A percentile compares a stretch with the other conserved stretches of the same genome.
Conservation (phyloP, 371 early-diverging fungal species). For the Choanephora cucurbitarum region DNA sequence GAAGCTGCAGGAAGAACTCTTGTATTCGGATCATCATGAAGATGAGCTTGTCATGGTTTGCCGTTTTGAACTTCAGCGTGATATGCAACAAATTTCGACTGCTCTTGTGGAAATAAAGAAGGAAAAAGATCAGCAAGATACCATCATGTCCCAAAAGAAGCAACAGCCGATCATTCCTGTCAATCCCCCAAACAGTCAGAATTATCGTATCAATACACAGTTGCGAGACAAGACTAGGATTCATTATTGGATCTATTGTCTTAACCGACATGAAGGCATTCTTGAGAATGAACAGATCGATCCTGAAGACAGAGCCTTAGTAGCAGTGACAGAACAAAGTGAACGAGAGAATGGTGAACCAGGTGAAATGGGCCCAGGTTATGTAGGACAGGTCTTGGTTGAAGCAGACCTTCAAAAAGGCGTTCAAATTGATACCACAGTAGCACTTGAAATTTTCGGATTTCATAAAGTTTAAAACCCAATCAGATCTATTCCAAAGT, state of each 20-base stretch:
- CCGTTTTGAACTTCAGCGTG: slow-evolving; percentile 43
- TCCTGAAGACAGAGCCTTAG: slow-evolving; percentile 39
- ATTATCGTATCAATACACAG: too few species aligned
- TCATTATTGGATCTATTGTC: slow-evolving; percentile 46
- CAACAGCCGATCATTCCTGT: slow-evolving; percentile 2
- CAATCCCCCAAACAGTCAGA: too few species aligned
- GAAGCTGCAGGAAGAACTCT: slow-evolving; percentile 3
- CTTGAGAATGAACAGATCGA: slow-evolving; percentile 28
- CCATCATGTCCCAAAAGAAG: too few species aligned
- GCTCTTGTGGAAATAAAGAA: too few species aligned
- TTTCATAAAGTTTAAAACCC: slow-evolving; percentile 25
- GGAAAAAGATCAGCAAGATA: too few species aligned
- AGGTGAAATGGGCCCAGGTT: slow-evolving; percentile 27
- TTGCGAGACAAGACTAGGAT: slow-evolving; percentile 35
- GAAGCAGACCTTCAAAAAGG: slow-evolving; percentile 13
- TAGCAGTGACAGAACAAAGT: slow-evolving; percentile 40
- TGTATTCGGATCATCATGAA: slow-evolving; percentile 5
- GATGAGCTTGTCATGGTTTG: slow-evolving; percentile 30
- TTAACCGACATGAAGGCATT: slow-evolving; percentile 37
- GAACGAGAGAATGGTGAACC: slow-evolving; percentile 23
- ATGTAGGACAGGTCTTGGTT: slow-evolving; percentile 33
- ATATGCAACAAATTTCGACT: slow-evolving; percentile 11
- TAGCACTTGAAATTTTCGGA: slow-evolving; percentile 38
- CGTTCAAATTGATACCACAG: slow-evolving; percentile 29
- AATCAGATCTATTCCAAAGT: too few species aligned